phyloP scores from a whole-genome alignment of 2,329 filamentous ascomycete species.

The Botryotinia calthae region DNA sequence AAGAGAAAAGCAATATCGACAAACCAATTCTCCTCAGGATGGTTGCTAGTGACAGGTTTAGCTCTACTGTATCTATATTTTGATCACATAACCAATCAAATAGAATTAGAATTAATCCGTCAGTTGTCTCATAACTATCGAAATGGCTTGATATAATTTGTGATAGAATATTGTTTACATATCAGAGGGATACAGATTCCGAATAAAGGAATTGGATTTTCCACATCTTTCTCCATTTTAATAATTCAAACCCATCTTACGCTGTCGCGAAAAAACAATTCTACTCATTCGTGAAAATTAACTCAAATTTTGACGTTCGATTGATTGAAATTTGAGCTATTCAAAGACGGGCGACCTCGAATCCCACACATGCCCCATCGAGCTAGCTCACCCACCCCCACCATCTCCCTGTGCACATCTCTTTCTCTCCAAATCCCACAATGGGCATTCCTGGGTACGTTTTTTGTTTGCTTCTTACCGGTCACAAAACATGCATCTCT shows the following conservation, averaged over 20 bases:
- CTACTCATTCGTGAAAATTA: neutral
- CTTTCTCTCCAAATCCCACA: neutral
- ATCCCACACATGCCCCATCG: neutral
- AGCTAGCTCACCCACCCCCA: neutral
- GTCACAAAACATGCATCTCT: neutral
- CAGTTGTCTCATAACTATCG: conserved; percentile 7
- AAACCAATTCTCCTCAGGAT: neutral
- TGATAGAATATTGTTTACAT: neutral
- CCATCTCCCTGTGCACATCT: conserved; percentile 2
- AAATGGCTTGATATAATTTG: conserved; percentile 7
- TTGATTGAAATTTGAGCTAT: neutral
- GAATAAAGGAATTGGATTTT: neutral
- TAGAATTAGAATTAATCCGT: neutral
- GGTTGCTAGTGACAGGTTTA: neutral
- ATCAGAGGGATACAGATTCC: neutral
- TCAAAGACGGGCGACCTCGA: neutral
- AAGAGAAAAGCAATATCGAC: neutral
- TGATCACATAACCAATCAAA: neutral
- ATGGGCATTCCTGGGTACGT: conserved; percentile 12
- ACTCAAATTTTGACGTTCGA: neutral
- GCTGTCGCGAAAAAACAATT: neutral
- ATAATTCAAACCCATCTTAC: neutral
- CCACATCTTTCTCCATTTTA: neutral
- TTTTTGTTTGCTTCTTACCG: neutral
- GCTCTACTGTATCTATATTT: neutral